Percentiles rank a stretch among this genome's conserved stretches.
These are phyloP conservation scores for Buxus sempervirens DNA, from an alignment of 164 flowering plant species.

Conservation along the genomic window DNA sequence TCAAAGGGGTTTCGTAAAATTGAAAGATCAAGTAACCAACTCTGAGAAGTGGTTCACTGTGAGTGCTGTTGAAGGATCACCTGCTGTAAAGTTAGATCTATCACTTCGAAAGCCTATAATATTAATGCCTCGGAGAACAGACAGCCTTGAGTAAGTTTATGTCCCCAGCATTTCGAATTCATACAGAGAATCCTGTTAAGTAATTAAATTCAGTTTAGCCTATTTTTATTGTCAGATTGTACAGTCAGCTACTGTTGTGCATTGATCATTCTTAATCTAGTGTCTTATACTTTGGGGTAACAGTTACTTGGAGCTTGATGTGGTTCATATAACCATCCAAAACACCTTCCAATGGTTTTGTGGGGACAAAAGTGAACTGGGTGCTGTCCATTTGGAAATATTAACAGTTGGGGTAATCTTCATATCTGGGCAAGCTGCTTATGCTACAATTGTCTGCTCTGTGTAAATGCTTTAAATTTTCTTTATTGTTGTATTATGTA, in stretches of 20 bases:
- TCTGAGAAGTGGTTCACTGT: slow-evolving; percentile 86
- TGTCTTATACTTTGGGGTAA: slow-evolving; percentile 13
- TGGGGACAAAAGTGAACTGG: slow-evolving; percentile 66
- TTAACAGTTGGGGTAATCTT: slow-evolving; percentile 57
- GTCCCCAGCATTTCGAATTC: background rate
- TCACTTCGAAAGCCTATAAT: slow-evolving; percentile 88
- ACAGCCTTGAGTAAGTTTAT: slow-evolving; percentile 71
- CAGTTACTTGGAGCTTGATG: slow-evolving; percentile 93
- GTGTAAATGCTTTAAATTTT: background rate
- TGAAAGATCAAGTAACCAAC: slow-evolving; percentile 80
- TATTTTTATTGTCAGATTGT: background rate
- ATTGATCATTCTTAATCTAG: background rate
- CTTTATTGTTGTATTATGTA: slow-evolving; percentile 17
- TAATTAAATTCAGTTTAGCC: background rate
- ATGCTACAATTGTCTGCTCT: background rate
- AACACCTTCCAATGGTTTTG: slow-evolving; percentile 76
- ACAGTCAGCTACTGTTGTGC: background rate
- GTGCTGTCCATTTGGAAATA: slow-evolving; percentile 80
- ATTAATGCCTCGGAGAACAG: slow-evolving; percentile 83
- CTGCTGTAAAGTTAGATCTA: slow-evolving; percentile 86
- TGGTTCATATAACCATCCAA: slow-evolving; percentile 84
- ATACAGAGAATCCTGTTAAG: background rate
- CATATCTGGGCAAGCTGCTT: slow-evolving; percentile 1
- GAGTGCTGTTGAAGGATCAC: slow-evolving; percentile 92
- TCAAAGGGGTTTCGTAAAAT: slow-evolving; percentile 52